These are phyloP conservation scores for Exophiala bonariae DNA, from an alignment of 2,329 filamentous ascomycete species.

Conservation along the genomic window DNA sequence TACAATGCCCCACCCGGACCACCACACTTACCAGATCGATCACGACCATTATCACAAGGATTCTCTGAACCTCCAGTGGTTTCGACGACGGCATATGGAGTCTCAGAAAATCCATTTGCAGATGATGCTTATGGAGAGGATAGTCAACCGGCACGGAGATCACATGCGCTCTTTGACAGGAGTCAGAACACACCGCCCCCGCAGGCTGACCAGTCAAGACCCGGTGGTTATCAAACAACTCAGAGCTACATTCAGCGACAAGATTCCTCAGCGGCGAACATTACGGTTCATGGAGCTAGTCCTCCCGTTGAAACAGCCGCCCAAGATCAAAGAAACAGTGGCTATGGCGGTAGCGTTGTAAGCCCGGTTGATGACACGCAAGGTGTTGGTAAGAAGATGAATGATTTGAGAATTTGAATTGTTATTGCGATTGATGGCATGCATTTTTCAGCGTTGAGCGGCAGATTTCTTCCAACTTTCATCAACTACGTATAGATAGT, in stretches of 20 bases:
- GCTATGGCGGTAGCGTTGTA: too few species aligned
- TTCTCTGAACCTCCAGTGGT: slow-evolving; percentile 7
- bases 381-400: slow-evolving; percentile 15
- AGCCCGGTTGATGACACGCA: slow-evolving; percentile 19
- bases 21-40: slow-evolving; percentile 14
- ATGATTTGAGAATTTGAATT: slow-evolving; percentile 21
- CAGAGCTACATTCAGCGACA: slow-evolving; percentile 24
- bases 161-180: slow-evolving; percentile 19
- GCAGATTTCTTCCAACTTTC: too few species aligned
- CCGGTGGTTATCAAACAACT: slow-evolving; percentile 20
- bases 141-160: slow-evolving; percentile 6
- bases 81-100: slow-evolving; percentile 19
- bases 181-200: slow-evolving; percentile 13
- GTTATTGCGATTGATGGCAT: background rate
- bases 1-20: slow-evolving; percentile 15
- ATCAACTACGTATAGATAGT: too few species aligned
- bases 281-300: slow-evolving; percentile 21
- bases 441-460: too few species aligned
- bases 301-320: slow-evolving; percentile 1
- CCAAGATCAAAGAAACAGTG: slow-evolving; percentile 4
- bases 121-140: slow-evolving; percentile 23
- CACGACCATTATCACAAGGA: slow-evolving; percentile 15
- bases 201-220: slow-evolving; percentile 14
- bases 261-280: slow-evolving; percentile 22
- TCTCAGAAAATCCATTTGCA: slow-evolving; percentile 27